A percentile compares a stretch with the other conserved stretches of the same genome.
Evolutionary conservation across 768 basidiomycete species (phyloP).

Genomic region (Rhodotorula paludigena): DNA sequence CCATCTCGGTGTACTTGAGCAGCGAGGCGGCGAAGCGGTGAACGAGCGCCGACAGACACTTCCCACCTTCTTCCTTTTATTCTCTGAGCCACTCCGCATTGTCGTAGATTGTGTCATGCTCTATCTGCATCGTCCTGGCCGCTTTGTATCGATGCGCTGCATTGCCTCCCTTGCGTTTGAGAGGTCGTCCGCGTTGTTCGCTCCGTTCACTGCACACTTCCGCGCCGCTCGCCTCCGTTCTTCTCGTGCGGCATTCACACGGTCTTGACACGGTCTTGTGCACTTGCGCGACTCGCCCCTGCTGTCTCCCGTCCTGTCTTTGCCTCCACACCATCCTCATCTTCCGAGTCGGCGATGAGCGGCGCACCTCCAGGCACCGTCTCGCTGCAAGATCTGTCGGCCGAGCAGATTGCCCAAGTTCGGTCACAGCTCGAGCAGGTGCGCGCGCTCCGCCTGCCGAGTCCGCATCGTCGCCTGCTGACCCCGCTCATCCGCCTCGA

Average conservation of each 20-base stretch:
- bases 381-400: conserved; percentile 57
- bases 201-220: too few relatives aligned
- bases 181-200: too few relatives aligned
- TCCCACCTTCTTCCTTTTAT: too few relatives aligned
- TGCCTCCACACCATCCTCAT: not conserved
- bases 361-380: not conserved
- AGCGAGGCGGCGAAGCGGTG: not conserved
- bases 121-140: too few relatives aligned
- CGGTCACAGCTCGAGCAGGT: conserved; percentile 90
- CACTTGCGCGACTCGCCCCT: too few relatives aligned
- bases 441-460: conserved; percentile 20
- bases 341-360: not conserved
- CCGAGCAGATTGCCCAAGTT: conserved; percentile 81
- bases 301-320: not conserved
- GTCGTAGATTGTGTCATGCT: too few relatives aligned
- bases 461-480: not conserved
- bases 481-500: not conserved
- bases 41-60: not conserved
- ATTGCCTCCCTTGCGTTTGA: too few relatives aligned
- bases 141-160: too few relatives aligned
- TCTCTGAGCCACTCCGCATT: too few relatives aligned
- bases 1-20: conserved; percentile 18
- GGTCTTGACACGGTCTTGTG: too few relatives aligned
- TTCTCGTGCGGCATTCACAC: too few relatives aligned
- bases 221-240: too few relatives aligned